A percentile compares a stretch with the other conserved stretches of the same genome.
These are phyloP conservation scores for Wickerhamiella allomyrinae DNA, from an alignment of 805 yeast species.

Conservation along the genomic window DNA sequence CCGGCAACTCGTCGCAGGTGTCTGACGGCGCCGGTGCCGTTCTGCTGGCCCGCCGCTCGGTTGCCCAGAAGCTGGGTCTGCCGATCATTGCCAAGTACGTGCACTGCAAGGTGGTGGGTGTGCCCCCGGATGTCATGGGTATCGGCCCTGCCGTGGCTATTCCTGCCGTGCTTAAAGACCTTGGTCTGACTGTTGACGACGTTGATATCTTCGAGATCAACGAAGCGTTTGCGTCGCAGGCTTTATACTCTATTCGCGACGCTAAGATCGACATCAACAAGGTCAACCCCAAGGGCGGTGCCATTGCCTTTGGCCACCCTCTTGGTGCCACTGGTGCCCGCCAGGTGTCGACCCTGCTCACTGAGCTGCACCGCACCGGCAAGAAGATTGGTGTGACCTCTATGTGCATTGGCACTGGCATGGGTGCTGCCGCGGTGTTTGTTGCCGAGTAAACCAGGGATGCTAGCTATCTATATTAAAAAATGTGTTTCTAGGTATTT, in stretches of 20 bases:
- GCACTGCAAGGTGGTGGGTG: conserved; percentile 72
- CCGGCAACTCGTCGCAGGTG: conserved; percentile 93
- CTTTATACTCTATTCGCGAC: conserved; percentile 55
- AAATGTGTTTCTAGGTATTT: neutral
- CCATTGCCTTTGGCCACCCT: conserved; percentile 93
- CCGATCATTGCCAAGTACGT: conserved; percentile 70
- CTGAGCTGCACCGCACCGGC: conserved; percentile 57
- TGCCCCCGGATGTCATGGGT: conserved; percentile 96
- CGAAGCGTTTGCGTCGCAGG: conserved; percentile 96
- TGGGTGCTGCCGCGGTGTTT: conserved; percentile 91
- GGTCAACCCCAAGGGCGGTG: conserved; percentile 91
- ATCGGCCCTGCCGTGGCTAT: conserved; percentile 95
- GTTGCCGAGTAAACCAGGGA: conserved; percentile 47
- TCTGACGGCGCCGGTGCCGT: conserved; percentile 94
- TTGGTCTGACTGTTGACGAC: conserved; percentile 48
- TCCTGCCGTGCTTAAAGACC: conserved; percentile 58
- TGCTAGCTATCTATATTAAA: conserved; percentile 20
- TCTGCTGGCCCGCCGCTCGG: conserved; percentile 66
- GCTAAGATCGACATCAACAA: conserved; percentile 52
- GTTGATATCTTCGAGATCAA: conserved; percentile 73
- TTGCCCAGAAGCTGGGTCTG: conserved; percentile 60
- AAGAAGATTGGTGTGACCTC: conserved; percentile 75
- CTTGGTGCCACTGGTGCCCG: conserved; percentile 85
- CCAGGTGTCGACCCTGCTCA: conserved; percentile 75
- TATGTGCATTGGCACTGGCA: conserved; percentile 97